Evolutionary conservation across 176 grass and related monocot species (phyloP), one percentile per base, ranked within the genome.

Genomic region (Areca catechu): DNA sequence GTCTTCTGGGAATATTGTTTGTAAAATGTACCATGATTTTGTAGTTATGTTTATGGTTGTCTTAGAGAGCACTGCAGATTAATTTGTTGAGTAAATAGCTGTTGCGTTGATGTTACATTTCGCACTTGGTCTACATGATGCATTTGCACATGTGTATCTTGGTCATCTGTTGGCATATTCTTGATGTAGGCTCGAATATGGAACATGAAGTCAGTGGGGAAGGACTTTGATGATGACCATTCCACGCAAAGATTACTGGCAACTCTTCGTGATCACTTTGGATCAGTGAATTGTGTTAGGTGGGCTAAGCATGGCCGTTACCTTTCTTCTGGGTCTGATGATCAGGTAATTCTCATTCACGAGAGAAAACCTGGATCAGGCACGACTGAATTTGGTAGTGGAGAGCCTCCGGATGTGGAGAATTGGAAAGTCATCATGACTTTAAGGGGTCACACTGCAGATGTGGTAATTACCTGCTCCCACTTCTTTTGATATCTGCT

Each of bases 351-450:
- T 58, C 75, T 85, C 51, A 88, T 98, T 79, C 87, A 98, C 57
- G 93, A 98, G 60, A 79, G 66, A 71, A 98, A 92, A 76, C 80
- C 93, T 74, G 93, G 93, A 52, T 88, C 87, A 19, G 93, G 87
- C 51, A 89, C 87, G 17, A 79, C 88, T 58, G 93, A 98, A 61
- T 98, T 98, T 73, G 93, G 93, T 60, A 98, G 93, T 48, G 81
- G 88, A 63, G 93, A 92, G 23, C 87, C 93, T 56, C 81, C 93
- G 19, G 93, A 98, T 83, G 22, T 98, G 51, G 93, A 98, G 75
- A 98, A 98, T 59, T 98, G 93, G 93, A 98, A 98, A 74, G 93
- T 89, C 20, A 17, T 82, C 71, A 88, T 98, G 87, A 98, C 93
- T 18, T 82, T 98, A 61, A 90, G 93, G 25, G 93, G 93, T 7